Evolutionary conservation across 2,329 filamentous ascomycete species (phyloP), one percentile per base, ranked within the genome.

Genomic region (Talaromyces piceae): DNA sequence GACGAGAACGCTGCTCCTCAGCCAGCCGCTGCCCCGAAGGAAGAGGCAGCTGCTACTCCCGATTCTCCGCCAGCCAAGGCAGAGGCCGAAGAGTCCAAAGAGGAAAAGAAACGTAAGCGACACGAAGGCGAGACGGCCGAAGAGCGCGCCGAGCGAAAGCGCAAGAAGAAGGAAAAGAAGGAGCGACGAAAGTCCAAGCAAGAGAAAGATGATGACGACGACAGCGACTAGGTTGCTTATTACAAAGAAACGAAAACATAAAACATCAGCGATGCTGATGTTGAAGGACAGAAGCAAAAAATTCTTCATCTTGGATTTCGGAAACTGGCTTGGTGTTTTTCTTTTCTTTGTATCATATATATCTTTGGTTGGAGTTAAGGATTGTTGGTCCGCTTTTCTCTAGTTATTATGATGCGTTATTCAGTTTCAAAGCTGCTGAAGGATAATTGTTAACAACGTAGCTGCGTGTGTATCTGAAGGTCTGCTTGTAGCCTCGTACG

Each of bases 121-220:
- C 78, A 80, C 61, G 80, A 82, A 47, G 73, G 74, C 62, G 72
- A 86, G 59, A 76, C 68, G 25, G 59, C 67, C 44, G 74, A 73
- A 60, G 73, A 72, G 65, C 69, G 63, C 54, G 72, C 69, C 41
- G 75, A 76, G 61, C 69, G 73, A 49, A 77, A 77, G 66, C 63
- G 66, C 53, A 73, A 71, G 66, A 77, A 77, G 68, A 77, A 76
- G 66, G 75, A 77, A 55, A 76, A 74, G 66, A 75, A 76, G 60
- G 79, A 83, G 71, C 83, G 85, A 74, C 89, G 89, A 79, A 93
- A 88, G 77, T 81, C 84, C 62, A 87, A 88, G 75, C 83, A 90
- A 78, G 85, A 88, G 67, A 84, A 88, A 30, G 85, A 86, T 63
- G 84, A 89, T 73, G 85, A 82, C 54, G 67, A 70, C 54, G 71